Percentiles rank a stretch among this genome's conserved stretches.
These are phyloP conservation scores for Tranzscheliella williamsii DNA, from an alignment of 1,284 basidiomycete species.

Conservation along the genomic window DNA sequence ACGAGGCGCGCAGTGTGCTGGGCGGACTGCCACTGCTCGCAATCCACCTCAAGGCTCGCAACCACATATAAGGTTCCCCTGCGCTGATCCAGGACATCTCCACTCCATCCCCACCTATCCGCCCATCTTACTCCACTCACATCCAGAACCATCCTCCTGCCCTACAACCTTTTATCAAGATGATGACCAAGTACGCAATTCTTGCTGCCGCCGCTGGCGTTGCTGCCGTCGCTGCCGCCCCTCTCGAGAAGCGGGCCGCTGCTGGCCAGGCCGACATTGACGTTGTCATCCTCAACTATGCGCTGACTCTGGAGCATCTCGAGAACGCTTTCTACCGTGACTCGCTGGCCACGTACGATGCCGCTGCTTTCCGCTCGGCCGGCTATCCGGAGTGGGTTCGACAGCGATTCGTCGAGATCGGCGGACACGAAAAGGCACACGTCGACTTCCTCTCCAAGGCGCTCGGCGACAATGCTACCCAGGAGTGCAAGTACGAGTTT, in stretches of 20 bases:
- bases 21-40: too few relatives aligned
- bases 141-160: neutral
- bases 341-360: constrained; percentile 42
- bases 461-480: constrained; percentile 66
- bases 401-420: constrained; percentile 60
- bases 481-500: constrained; percentile 69
- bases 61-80: too few relatives aligned
- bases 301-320: constrained; percentile 72
- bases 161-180: constrained; percentile 8
- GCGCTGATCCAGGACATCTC: neutral
- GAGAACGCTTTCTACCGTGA: constrained; percentile 69
- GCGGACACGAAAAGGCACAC: constrained; percentile 67
- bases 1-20: too few relatives aligned
- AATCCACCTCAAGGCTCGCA: too few relatives aligned
- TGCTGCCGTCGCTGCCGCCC: constrained; percentile 27
- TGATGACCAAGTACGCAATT: constrained; percentile 45
- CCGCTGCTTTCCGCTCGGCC: constrained; percentile 66
- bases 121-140: too few relatives aligned
- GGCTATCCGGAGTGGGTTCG: constrained; percentile 67
- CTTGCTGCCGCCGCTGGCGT: constrained; percentile 43
- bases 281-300: constrained; percentile 66
- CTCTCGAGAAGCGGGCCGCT: constrained; percentile 43
- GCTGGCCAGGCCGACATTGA: constrained; percentile 59
- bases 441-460: constrained; percentile 65
- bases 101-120: too few relatives aligned